Evolutionary conservation across 192 early-diverging fungal genomes (phyloP), one percentile per base, ranked within the genome.

Genomic region (Coemansia sp.): DNA sequence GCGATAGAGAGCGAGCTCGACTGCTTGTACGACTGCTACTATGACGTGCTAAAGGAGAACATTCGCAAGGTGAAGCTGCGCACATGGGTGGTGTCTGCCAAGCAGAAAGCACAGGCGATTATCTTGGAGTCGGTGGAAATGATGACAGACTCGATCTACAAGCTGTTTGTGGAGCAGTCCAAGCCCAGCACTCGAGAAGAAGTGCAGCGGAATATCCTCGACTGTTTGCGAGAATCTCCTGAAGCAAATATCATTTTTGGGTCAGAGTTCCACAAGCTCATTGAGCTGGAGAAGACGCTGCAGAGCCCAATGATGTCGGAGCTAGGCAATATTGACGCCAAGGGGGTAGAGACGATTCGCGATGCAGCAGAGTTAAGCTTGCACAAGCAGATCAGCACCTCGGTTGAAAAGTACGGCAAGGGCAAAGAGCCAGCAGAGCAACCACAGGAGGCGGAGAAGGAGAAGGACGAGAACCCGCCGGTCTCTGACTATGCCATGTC

Each of bases 1-100:
- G 69, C 69, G 6, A 79, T 79, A 11, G 76, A 70, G 53, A 43
- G 43, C 32, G 76, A 79, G 65, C 64, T 79, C 8, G 53, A 66
- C 32, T 58, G 49, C 16, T 41, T 79, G 15, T 79, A 79, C 42
- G 68, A 80, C 34, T 56, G 56, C 51, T 76, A 76, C 52, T 62
- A 56, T 40, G 56, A 66, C 10, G 58, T 60, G 46, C 62, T 76
- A 31, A 48, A 66, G 38, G 59, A 62, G 52, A 76, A 61, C 31
- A 64, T 54, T 32, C 59, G 58, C 16, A 64, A 51, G 20, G 69
- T 40, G 40, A 60, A 51, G 6, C 56, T 72, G 58, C 62, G 69
- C 41, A 39, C 42, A n/a, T 34, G 51, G 53, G 41, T 72, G 10
- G 51, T 39, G 6, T 38, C 49, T 6, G 58, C 63, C 1, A 42